A percentile compares a stretch with the other conserved stretches of the same genome.
phyloP scores from a whole-genome alignment of 371 early-diverging fungal genomes.

The Coemansia sp. region DNA sequence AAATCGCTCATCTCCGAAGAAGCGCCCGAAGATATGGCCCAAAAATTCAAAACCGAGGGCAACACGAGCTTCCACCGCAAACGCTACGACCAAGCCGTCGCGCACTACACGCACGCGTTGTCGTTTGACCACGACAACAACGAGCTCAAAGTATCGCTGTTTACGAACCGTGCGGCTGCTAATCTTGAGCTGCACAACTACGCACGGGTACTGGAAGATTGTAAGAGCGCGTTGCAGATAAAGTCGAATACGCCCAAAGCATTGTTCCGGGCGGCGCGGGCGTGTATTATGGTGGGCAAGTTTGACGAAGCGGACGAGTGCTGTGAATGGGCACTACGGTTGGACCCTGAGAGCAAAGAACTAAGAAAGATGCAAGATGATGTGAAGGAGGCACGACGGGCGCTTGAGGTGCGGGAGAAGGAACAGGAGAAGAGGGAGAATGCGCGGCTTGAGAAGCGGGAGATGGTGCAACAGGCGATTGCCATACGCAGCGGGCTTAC shows the following conservation, averaged over 20 bases:
- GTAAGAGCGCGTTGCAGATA: conserved; percentile 76
- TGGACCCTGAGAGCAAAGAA: conserved; percentile 70
- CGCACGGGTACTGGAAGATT: conserved; percentile 83
- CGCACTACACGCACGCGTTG: conserved; percentile 85
- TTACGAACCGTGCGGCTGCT: conserved; percentile 89
- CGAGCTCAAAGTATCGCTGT: conserved; percentile 73
- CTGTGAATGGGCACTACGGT: conserved; percentile 66
- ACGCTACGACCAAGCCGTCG: conserved; percentile 74
- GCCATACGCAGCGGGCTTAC: conserved; percentile 31
- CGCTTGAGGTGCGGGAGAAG: conserved; percentile 50
- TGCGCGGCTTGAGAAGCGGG: conserved; percentile 53
- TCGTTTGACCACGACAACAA: conserved; percentile 74
- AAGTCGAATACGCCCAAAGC: conserved; percentile 87
- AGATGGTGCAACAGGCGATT: conserved; percentile 29
- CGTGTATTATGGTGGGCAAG: conserved; percentile 74
- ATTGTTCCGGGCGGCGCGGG: conserved; percentile 85
- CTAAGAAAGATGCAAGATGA: conserved; percentile 55
- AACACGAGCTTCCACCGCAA: conserved; percentile 86
- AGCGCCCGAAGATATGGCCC: conserved; percentile 91
- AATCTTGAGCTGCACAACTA: conserved; percentile 89
- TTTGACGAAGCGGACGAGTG: conserved; percentile 83
- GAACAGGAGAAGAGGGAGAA: conserved; percentile 59
- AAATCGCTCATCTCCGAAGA: conserved; percentile 91
- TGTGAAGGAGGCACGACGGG: conserved; percentile 53
- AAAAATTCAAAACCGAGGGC: conserved; percentile 93